Evolutionary conservation across 306 rosid species (phyloP).

Genomic region (Adenanthera pavonina): DNA sequence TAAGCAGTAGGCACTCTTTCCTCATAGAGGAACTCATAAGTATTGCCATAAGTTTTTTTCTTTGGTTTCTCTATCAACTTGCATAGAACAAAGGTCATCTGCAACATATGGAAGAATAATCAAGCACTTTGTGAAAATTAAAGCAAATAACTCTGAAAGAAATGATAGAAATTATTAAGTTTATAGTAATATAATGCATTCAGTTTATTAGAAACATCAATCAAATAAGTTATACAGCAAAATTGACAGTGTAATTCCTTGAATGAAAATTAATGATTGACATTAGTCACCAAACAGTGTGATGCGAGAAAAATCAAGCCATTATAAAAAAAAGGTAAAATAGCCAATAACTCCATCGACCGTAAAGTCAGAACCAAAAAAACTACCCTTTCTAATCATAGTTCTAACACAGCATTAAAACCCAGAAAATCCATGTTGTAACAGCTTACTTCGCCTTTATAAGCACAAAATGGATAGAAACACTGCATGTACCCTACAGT

Average conservation of each 20-base stretch:
- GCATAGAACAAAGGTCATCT: conserved; percentile 53
- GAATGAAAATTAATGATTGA: too few species aligned
- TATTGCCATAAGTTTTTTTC: conserved; percentile 24
- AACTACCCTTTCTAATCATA: neutral
- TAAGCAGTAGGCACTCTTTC: conserved; percentile 16
- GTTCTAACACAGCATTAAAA: neutral
- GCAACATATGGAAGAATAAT: conserved; percentile 4
- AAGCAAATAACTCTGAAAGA: neutral
- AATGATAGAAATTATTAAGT: neutral
- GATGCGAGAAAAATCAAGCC: neutral
- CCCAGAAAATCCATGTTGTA: neutral
- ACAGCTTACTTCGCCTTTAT: too few species aligned
- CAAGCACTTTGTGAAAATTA: neutral
- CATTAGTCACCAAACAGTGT: neutral
- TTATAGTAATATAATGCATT: too few species aligned
- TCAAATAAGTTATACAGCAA: too few species aligned
- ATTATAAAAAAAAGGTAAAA: neutral
- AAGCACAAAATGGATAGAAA: too few species aligned
- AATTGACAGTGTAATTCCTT: too few species aligned
- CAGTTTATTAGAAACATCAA: too few species aligned
- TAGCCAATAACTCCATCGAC: neutral
- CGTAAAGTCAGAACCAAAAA: neutral
- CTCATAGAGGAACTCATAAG: neutral
- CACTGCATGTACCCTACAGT: too few species aligned
- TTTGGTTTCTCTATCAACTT: conserved; percentile 33